Evolutionary conservation across 2,329 filamentous ascomycete species (phyloP), one percentile per base, ranked within the genome.

Genomic region (Proliferodiscus dingleyae): DNA sequence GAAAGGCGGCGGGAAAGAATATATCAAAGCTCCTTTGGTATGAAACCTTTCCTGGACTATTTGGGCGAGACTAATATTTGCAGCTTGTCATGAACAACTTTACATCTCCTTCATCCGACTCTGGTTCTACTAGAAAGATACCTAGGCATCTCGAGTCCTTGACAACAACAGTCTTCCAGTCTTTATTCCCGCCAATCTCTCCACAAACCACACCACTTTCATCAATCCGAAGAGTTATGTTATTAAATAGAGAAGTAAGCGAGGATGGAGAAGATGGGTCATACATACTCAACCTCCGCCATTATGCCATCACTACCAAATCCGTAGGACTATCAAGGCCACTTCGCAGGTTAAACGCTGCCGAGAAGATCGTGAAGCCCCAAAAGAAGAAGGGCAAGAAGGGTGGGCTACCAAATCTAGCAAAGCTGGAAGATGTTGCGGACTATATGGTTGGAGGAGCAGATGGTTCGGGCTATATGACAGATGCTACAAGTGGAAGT

Each of bases 1-100:
- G 7, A 81, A 83, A 62, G 85, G 83, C 38, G 84, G 85, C 38
- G 88, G 86, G 52, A 91, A 91, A 64, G 89, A 95, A 65, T 95
- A 88, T 60, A 74, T 86, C 46, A 89, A 83, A 34, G 83, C 93
- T 5, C 93, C 93, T 51, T 69, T 97, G 68, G 82, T 85, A 77
- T 52, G 71, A 19, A 24, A n/a, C 15, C 10, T 30, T 36, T 18
- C 22, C 26, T 9, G 40, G 45, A 45, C 30, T n/a, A 13, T 15
- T 21, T n/a, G 23, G 50, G 28, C 46, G 22, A 5, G 52, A 37
- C 46, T 69, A 61, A 68, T 55, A 43, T 24, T 23, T 41, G 2
- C 50, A 85, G 80, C 78, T 98, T 36, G 93, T 98, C 55, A 97
- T 98, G 93, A 98, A 98, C 71, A 96, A 95, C 67, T 95, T 98